These are phyloP conservation scores for Cercophora sp. DNA, from an alignment of 495 filamentous ascomycete species.

Conservation along the genomic window DNA sequence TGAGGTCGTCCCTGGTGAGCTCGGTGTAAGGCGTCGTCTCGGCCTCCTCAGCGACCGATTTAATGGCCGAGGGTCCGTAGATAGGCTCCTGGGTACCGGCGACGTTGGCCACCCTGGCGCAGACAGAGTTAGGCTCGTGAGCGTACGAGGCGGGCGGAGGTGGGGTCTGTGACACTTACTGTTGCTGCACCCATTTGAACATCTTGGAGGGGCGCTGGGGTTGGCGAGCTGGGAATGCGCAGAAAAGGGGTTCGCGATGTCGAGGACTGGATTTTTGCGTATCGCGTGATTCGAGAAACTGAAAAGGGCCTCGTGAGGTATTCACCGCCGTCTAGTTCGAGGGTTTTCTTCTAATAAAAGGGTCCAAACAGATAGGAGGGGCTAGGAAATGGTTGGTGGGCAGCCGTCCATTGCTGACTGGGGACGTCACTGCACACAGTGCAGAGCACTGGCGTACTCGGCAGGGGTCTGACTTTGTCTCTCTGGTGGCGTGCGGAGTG, in stretches of 20 bases:
- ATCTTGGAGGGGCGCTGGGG: conserved; percentile 28
- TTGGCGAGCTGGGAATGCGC: conserved; percentile 9
- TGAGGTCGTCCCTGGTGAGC: conserved; percentile 68
- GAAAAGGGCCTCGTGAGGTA: background rate
- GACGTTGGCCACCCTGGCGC: conserved; percentile 73
- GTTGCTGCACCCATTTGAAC: conserved; percentile 50
- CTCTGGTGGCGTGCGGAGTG: background rate
- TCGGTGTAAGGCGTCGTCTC: conserved; percentile 76
- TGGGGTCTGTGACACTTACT: conserved; percentile 23
- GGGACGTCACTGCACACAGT: conserved; percentile 16
- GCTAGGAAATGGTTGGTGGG: background rate
- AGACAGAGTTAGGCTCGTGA: conserved; percentile 7
- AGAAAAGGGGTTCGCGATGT: background rate
- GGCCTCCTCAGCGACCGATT: conserved; percentile 75
- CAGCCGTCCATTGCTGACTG: conserved; percentile 8
- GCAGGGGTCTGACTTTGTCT: conserved; percentile 16
- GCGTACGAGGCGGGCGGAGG: conserved; percentile 13
- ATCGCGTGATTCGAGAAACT: background rate
- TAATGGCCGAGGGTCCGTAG: conserved; percentile 88
- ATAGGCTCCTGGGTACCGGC: conserved; percentile 94
- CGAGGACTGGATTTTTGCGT: too few species aligned
- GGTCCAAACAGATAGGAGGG: conserved; percentile 2
- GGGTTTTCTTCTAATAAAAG: conserved; percentile 1
- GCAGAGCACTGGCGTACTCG: background rate
- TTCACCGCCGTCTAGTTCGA: conserved; percentile 26